Base-by-base conservation (phyloP, 2,329 filamentous ascomycete genomes). In the Colletotrichum simmondsii region DNA sequence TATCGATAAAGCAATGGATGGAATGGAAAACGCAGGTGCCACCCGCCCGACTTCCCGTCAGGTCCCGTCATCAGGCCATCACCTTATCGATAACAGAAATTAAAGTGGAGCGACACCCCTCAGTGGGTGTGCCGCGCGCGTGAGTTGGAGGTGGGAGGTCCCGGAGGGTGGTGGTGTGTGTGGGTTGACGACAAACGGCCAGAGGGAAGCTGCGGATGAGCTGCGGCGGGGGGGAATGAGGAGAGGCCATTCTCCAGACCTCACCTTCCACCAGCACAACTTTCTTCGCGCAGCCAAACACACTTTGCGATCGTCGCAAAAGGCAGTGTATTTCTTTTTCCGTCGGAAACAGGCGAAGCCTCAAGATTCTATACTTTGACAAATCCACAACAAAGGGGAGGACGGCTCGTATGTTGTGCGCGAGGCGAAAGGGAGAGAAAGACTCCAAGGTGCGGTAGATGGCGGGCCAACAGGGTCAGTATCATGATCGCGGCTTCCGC, bases 371-470 rank as follows among this genome's bases (percentile, higher is more conserved):
- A 4, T 49, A n/a, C 19, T 19, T 19, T 19, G 16, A 19, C 22
- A 65, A 46, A 22, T 30, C 24, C 46, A 26, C n/a, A 46, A 35
- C 32, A 5, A 52, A 22, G 28, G 16, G 24, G 26, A 16, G 12
- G 62, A 32, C 62, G 62, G 66, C 66, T 62, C 72, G 53, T 73
- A 74, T 74, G 72, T 74, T 63, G 72, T 54, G 69, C 64, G 42
- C 70, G 49, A 73, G 65, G 60, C 46, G 65, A 30, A 65, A 65
- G 69, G 62, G 66, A 65, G 67, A 60, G 59, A 56, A 64, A 59
- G 63, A 67, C 72, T 68, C 72, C 59, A 49, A 65, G 66, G 71
- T 67, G 71, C 66, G 63, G 66, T 73, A 68, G 66, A 75, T 75
- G 73, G 73, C 66, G 62, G 49, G 57, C 19, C 71, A 58, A 60